Evolutionary conservation across 176 grass and related monocot genomes (phyloP), one percentile per base, ranked within the genome.

Genomic region (Eleusine indica): DNA sequence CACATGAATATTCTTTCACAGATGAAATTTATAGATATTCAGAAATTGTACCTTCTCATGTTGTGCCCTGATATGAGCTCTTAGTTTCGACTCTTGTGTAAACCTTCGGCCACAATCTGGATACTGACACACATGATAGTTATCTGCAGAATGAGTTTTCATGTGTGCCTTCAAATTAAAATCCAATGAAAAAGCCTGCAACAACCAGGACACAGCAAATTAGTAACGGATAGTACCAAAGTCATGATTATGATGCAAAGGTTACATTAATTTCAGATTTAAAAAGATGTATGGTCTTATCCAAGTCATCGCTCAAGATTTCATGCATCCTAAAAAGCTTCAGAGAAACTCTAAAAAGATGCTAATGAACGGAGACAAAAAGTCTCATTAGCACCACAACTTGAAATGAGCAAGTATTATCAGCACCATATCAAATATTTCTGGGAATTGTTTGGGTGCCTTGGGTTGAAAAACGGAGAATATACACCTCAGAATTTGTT

Each of bases 131-230:
- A 92, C 54, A 89, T 96, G 96, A 80, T 98, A 98, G 44, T 98
- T 98, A 72, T 98, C 96, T 8, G 87, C 49, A 64, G 81, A 98
- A 90, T 98, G 96, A 57, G 96, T 98, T 77, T 87, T 89, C 91
- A 98, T 92, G 83, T 98, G 96, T 12, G 91, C 91, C 77, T 89
- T 92, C 46, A 98, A 92, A 87, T 98, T 98, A 80, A 98, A 98
- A 83, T 93, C 93, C 83, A 98, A 92, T 18, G 96, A 98, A 84
- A 98, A 96, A 75, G 96, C 96, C 96, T 98, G 86, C 66, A 90
- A 82, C 85, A 68, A 72, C 65, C 65, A 86, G 29, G 52, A 80
- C 43, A 15, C 35, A 70, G 11, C 32, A 78, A n/a, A 81, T 81
- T 67, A 83, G 65, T 16, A 76, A 54, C 4, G n/a, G 17, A 25